Base-by-base conservation (phyloP, 441 rosid genomes). In the Corymbia citriodora region DNA sequence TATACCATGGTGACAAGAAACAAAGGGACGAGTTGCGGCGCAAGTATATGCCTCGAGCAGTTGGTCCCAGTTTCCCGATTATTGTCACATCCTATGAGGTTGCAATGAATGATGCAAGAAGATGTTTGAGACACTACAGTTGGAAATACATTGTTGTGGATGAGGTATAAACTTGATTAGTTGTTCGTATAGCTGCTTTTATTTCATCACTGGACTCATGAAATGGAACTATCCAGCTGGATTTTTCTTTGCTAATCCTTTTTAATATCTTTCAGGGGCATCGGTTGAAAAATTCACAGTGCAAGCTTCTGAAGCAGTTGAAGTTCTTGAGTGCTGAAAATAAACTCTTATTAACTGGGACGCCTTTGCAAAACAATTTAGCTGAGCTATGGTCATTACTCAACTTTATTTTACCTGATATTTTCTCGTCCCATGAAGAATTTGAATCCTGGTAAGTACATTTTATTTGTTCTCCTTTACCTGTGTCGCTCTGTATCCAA, bases 101-200 rank as follows among this genome's bases (percentile, higher is more conserved):
- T 92, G 99, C 99, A n/a, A 90, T 98, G 89, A 91, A 36, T 92
- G 99, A 98, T 92, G 98, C 99, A 53, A 95, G 72, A 94, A 96
- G 29, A 91, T 74, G 9, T 92, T 92, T 98, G 92, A 95, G 94
- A 92, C 97, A 95, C 61, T 97, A 96, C 90, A 89, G 88, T 48
- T 98, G 99, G 99, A 98, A 98, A 91, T 98, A 98, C 94, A 93
- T 97, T 90, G 98, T 96, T 89, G 97, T 98, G 91, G 99, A 98
- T 91, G 99, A 98, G 99, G 99, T 97, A 89, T 90, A 90, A 88
- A 83, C 89, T 49, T 83, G 59, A 90, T 53, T 83, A 59, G 13
- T 68, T 40, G 87, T 57, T 33, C 3, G 27, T 59, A 29, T 87
- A 31, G 16, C n/a, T 23, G 88, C 65, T 59, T 65, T 72, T 55